Percentiles rank a stretch among this genome's conserved stretches.
phyloP scores from a whole-genome alignment of 306 rosid genomes.

The Ziziphus jujuba region DNA sequence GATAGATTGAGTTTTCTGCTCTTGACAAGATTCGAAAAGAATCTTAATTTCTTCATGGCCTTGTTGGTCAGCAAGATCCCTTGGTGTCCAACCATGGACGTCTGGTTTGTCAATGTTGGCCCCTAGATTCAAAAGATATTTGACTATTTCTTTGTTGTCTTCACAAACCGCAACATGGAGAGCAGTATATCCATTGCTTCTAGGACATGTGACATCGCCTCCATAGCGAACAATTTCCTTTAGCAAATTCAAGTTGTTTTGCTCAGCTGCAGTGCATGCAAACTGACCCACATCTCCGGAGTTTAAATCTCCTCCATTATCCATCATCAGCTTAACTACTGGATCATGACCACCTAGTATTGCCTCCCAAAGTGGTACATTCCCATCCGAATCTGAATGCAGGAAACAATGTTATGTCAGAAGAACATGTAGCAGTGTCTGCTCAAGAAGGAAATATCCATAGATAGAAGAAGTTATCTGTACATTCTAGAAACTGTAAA shows the following conservation, averaged over 20 bases:
- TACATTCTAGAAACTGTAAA: no score
- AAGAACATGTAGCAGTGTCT: no score
- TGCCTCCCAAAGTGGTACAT: slow-evolving; percentile 86
- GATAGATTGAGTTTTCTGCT: slow-evolving; percentile 36
- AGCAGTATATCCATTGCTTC: slow-evolving; percentile 55
- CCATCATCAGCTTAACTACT: slow-evolving; percentile 46
- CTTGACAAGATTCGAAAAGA: slow-evolving; percentile 48
- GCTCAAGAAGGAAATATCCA: no score
- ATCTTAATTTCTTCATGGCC: slow-evolving; percentile 64
- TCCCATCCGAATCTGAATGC: slow-evolving; percentile 70
- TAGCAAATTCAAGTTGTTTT: slow-evolving; percentile 53
- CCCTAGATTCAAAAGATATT: slow-evolving; percentile 60
- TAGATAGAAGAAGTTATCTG: no score
- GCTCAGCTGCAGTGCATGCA: slow-evolving; percentile 68
- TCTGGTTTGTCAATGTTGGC: slow-evolving; percentile 65
- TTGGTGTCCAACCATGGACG: slow-evolving; percentile 69
- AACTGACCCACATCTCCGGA: slow-evolving; percentile 61
- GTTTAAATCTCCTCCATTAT: slow-evolving; percentile 62
- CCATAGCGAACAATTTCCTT: slow-evolving; percentile 51
- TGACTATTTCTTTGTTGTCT: slow-evolving; percentile 57
- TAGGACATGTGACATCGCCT: slow-evolving; percentile 58
- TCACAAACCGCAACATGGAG: slow-evolving; percentile 81
- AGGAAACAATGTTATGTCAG: neutral
- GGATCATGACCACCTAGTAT: slow-evolving; percentile 56
- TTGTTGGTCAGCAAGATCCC: slow-evolving; percentile 80